Base-by-base conservation (phyloP, 73 alveolate genomes). In the Effrenium voratum region DNA sequence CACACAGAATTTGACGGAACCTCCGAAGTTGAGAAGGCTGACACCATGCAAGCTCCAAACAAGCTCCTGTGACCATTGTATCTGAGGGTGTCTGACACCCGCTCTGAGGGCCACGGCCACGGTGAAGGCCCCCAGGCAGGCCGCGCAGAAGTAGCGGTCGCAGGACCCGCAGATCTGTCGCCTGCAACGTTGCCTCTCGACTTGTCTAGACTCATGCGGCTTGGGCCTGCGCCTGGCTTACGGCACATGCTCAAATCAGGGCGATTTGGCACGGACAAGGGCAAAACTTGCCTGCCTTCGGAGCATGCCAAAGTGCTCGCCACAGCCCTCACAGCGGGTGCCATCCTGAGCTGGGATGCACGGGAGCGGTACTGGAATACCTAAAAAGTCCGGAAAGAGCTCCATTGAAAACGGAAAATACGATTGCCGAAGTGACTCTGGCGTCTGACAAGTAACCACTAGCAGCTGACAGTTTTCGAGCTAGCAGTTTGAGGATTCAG, bases 161-260 rank as follows among this genome's bases (percentile, higher is more conserved):
- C 95, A 88, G 49, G 95, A 34, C 13, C 95, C 95, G 49, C 95
- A 88, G 30, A 73, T 88, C 95, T 88, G 95, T 30, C 95, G 83
- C 85, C 95, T 86, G 82, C 40, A 16, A 34, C 77, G n/a, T n/a
- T n/a, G n/a, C n/a, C n/a, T n/a, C n/a, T n/a, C n/a, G n/a, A n/a
- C n/a, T n/a, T n/a, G n/a, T 66, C 19, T 26, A 30, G 77, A 66
- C 15, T 38, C 6, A 6, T 6, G 19, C 34, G 30, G 4, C 76
- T 22, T 4, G 8, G 40, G 30, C 19, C 30, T 6, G 19, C 40
- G 15, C 34, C 34, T 32, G 40, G 4, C 30, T 12, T 22, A 60
- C 40, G 6, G 38, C 4, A 60, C 8, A 22, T 38, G 19, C 34
- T 4, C 6, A 4, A 60, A 60, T 60, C 76, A 22, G 8, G 8